Base-by-base conservation (phyloP, 768 basidiomycete genomes). In the Agrocybe praecox region DNA sequence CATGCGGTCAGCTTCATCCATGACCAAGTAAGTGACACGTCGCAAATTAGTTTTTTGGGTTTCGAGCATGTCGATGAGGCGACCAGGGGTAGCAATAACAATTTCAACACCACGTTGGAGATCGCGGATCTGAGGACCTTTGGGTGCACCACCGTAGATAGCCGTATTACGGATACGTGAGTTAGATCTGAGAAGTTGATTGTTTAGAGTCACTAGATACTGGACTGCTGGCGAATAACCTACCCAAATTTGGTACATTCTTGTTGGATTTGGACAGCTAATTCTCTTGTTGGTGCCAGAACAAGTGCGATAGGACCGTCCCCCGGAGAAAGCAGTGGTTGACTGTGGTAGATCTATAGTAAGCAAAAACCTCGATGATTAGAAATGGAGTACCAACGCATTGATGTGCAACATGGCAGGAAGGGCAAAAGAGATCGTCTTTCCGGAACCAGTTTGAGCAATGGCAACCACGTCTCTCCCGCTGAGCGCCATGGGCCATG, bases 1-100 rank as follows among this genome's bases (percentile, higher is more conserved):
- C 97, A 99, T 99, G 68, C 97, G 93, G 79, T 99, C 97, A 45
- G 97, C 97, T 74, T 99, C 97, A 68, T 99, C 97, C 88, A 99
- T 92, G 69, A 99, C 97, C 40, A 99, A 83, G 74, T 98, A 99
- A 19, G 97, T 99, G 55, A 99, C 82, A 42, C 97, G 89, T 55
- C 92, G 92, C 52, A 99, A 84, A 74, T 98, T 98, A 19, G 96
- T 98, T 77, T 97, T 97, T 69, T 91, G 88, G 1, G 85, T 86
- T 78, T 99, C 97, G 23, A 99, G 84, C 97, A 99, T 98, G 70
- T 99, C 97, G 64, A 99, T 99, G 62, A 99, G 80, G 62, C 97
- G 94, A 66, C 97, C 97, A 9, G 97, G 97, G n/a, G 97, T 99
- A n/a, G 97, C 97, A 63, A 99, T 98, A 60, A 96, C 95, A 56